Evolutionary conservation across 2,329 filamentous ascomycete species (phyloP), one percentile per base, ranked within the genome.

Genomic region (Chaetothyriales sp.): DNA sequence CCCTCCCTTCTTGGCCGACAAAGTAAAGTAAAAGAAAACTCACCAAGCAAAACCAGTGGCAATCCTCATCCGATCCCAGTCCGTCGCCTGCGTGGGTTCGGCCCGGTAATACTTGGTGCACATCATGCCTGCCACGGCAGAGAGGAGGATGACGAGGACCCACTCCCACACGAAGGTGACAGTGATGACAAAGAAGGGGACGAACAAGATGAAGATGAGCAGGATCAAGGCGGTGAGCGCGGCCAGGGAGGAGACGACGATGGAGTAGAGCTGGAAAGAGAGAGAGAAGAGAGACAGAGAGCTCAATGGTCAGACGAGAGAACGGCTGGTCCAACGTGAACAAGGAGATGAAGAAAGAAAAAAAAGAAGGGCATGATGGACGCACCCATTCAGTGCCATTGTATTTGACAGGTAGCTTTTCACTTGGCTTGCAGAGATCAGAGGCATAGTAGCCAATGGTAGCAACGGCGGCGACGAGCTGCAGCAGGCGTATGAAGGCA

Each of bases 41-140:
- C 45, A 48, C 46, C 93, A 66, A 65, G 89, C 83, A 44, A 94
- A 73, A 85, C 86, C 94, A n/a, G 92, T 85, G 4, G 86, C 84
- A 62, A 82, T 80, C 70, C 87, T 86, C 87, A 94, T 94, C 51
- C 85, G 76, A 57, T 72, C 69, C 51, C 89, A 74, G 47, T 74
- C 79, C 44, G 61, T 60, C 62, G 84, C 74, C 7, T 79, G 80
- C 63, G 83, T 71, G 0, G 81, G 65, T 52, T 86, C 65, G 60
- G 80, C 79, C 49, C 77, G 67, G 63, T 93, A 84, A 71, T 82
- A 94, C 73, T 89, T 78, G 60, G 76, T 80, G 49, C 81, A 88
- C 63, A 94, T 94, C 53, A 90, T 70, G 19, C 86, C 88, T 65
- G 94, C 94, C 5, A 92, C 73, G 2, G 80, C 77, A 54, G 87